phyloP scores from a whole-genome alignment of 306 rosid species.

The Castanospermum australe region DNA sequence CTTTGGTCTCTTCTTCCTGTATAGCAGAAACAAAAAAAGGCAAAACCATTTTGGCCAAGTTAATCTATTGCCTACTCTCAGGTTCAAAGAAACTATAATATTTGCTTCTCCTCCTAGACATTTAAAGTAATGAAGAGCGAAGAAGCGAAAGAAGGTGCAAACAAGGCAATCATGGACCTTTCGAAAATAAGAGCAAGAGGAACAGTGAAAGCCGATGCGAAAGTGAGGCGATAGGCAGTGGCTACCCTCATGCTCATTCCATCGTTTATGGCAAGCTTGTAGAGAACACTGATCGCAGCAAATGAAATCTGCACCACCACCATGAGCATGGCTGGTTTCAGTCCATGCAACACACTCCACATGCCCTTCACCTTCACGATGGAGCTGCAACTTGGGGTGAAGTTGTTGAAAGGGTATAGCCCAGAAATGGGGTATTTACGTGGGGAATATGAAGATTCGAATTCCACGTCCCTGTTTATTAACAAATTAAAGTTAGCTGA shows the following conservation, averaged over 20 bases:
- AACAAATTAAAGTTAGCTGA: too few species aligned
- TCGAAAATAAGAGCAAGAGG: slow-evolving; percentile 51
- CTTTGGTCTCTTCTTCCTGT: slow-evolving; percentile 53
- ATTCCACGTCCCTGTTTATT: too few species aligned
- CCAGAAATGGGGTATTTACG: too few species aligned
- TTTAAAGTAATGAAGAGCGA: too few species aligned
- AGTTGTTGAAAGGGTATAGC: background rate
- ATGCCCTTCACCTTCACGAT: background rate
- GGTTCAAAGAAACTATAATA: too few species aligned
- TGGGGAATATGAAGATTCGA: too few species aligned
- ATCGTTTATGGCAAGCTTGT: slow-evolving; percentile 51
- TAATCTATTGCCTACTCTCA: too few species aligned
- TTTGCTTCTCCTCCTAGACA: too few species aligned
- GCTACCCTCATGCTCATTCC: slow-evolving; percentile 54
- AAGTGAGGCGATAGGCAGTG: slow-evolving; percentile 55
- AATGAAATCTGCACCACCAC: slow-evolving; percentile 45
- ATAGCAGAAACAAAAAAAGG: background rate
- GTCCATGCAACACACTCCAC: slow-evolving; percentile 17
- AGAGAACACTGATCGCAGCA: slow-evolving; percentile 50
- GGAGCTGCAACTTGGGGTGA: background rate
- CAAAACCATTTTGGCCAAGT: background rate
- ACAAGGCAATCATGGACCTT: slow-evolving; percentile 33
- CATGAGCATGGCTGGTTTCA: slow-evolving; percentile 46
- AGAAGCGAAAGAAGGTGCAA: background rate
- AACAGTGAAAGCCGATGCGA: slow-evolving; percentile 43